Evolutionary conservation across 331 rosid genomes (phyloP).

Genomic region (Malus hybrid): DNA sequence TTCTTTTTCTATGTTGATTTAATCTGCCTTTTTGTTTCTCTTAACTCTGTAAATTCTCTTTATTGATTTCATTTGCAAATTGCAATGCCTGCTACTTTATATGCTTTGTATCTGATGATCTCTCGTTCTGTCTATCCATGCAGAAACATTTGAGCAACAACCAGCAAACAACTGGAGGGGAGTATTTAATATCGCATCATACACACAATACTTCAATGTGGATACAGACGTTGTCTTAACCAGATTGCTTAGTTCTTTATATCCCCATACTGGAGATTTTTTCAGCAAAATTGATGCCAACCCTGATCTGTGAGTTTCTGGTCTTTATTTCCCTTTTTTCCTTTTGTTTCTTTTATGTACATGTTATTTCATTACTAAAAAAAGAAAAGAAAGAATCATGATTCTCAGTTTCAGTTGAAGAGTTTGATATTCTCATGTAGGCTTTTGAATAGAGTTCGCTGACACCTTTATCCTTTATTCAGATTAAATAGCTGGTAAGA

Average conservation of each 20-base stretch:
- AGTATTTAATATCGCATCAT: slow-evolving; percentile 60
- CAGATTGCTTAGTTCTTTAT: slow-evolving; percentile 66
- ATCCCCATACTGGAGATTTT: slow-evolving; percentile 71
- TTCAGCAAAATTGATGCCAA: slow-evolving; percentile 82
- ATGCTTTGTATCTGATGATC: not conserved
- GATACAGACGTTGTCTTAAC: slow-evolving; percentile 68
- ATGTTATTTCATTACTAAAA: not conserved
- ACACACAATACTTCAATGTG: slow-evolving; percentile 72
- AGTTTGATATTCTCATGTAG: not conserved
- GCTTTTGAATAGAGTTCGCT: not conserved
- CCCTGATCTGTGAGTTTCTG: slow-evolving; percentile 78
- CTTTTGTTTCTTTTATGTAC: not conserved
- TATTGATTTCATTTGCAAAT: not conserved
- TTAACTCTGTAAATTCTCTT: not conserved
- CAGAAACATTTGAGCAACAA: slow-evolving; percentile 80
- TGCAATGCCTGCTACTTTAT: not conserved
- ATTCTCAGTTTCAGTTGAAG: not conserved
- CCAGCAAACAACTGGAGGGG: slow-evolving; percentile 85
- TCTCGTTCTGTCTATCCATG: slow-evolving; percentile 15
- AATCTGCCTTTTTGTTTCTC: not conserved
- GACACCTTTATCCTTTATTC: not conserved
- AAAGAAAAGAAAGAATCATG: not conserved
- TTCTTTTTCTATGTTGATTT: not conserved
- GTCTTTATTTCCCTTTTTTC: not conserved
- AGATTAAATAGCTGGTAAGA: not conserved